Percentiles rank a stretch among this genome's conserved stretches.
Conservation (phyloP, 2,329 filamentous ascomycete species). For the Fusarium dimerum region DNA sequence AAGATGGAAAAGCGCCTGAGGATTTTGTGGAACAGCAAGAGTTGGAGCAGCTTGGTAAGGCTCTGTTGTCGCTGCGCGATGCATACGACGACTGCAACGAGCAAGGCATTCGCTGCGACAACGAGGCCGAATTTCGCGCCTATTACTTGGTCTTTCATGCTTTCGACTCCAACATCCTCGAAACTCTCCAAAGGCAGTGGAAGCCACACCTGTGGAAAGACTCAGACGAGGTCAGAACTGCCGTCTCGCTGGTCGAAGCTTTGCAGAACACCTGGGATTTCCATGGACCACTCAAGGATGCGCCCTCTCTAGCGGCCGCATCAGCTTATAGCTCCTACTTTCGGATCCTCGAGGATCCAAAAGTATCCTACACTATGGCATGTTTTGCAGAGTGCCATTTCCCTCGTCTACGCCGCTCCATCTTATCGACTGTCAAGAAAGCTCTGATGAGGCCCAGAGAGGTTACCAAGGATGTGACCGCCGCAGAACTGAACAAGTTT, state of each 20-base stretch:
- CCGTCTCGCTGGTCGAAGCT: conserved; percentile 60
- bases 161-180: conserved; percentile 56
- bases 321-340: conserved; percentile 58
- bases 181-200: conserved; percentile 57
- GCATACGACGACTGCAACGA: conserved; percentile 66
- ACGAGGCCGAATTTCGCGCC: conserved; percentile 66
- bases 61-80: conserved; percentile 64
- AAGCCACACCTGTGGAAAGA: conserved; percentile 54
- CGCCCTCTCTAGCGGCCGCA: conserved; percentile 49
- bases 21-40: conserved; percentile 69
- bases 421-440: conserved; percentile 56
- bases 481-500: conserved; percentile 54
- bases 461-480: conserved; percentile 61
- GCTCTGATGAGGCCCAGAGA: conserved; percentile 59
- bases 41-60: conserved; percentile 66
- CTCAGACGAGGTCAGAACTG: conserved; percentile 61
- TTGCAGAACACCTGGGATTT: conserved; percentile 59
- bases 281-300: conserved; percentile 58
- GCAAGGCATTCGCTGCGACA: conserved; percentile 58
- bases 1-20: conserved; percentile 54
- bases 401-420: conserved; percentile 58
- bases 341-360: conserved; percentile 55
- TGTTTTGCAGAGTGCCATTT: conserved; percentile 71
- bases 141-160: conserved; percentile 66
- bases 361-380: conserved; percentile 68